A percentile compares a stretch with the other conserved stretches of the same genome.
Conservation (phyloP, 163 green algal species). For the Picocystis sp. region DNA sequence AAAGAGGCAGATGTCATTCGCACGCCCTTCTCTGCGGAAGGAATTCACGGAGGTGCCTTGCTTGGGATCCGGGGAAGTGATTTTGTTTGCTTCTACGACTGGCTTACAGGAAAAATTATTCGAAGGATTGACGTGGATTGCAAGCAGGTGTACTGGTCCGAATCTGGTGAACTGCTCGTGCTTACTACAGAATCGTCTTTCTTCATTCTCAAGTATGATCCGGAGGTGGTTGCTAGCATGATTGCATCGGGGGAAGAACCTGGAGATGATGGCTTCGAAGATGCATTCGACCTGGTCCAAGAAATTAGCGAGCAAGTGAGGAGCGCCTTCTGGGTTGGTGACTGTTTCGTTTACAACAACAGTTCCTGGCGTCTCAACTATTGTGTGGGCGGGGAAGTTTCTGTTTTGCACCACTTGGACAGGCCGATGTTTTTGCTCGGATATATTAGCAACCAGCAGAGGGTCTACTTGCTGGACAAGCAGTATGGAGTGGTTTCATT, state of each 20-base stretch:
- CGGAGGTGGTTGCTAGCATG: slow-evolving; percentile 14
- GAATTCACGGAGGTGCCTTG: slow-evolving; percentile 72
- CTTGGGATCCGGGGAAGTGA: slow-evolving; percentile 58
- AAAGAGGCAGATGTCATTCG: slow-evolving; percentile 62
- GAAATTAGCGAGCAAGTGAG: slow-evolving; percentile 56
- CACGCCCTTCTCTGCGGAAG: slow-evolving; percentile 58
- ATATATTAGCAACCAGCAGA: slow-evolving; percentile 75
- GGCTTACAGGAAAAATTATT: slow-evolving; percentile 42
- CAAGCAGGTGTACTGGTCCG: slow-evolving; percentile 65
- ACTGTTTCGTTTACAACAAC: slow-evolving; percentile 99
- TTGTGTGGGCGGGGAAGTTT: slow-evolving; percentile 87
- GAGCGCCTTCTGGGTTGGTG: slow-evolving; percentile 72
- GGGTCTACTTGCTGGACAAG: slow-evolving; percentile 90
- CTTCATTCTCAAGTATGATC: slow-evolving; percentile 74
- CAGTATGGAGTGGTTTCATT: slow-evolving; percentile 55
- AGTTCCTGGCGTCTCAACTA: slow-evolving; percentile 86
- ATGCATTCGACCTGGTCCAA: slow-evolving; percentile 78
- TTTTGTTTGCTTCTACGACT: slow-evolving; percentile 96
- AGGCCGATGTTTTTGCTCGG: slow-evolving; percentile 90
- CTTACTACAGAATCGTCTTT: slow-evolving; percentile 67
- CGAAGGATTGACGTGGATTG: slow-evolving; percentile 69
- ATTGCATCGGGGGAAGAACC: slow-evolving; percentile 10
- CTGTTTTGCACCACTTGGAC: slow-evolving; percentile 89
- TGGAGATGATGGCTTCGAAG: slow-evolving; percentile 76
- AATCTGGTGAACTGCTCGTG: slow-evolving; percentile 64